A percentile compares a stretch with the other conserved stretches of the same genome.
Evolutionary conservation across 257 asterid genomes (phyloP).

Genomic region (Petunia secreta): DNA sequence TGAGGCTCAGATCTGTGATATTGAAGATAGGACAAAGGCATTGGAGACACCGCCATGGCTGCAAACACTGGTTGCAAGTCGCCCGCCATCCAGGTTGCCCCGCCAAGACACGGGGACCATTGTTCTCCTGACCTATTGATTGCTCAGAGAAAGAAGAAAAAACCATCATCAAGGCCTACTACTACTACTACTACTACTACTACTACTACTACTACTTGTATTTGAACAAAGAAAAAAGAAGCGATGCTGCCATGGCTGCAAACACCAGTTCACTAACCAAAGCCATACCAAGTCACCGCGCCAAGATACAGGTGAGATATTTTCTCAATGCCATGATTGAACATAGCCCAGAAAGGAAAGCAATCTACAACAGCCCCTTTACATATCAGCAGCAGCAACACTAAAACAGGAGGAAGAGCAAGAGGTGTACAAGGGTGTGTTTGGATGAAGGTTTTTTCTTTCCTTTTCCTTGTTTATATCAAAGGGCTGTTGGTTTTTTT

Average conservation of each 20-base stretch:
- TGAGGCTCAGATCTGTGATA: background rate
- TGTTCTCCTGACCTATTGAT: background rate
- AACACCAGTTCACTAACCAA: slow-evolving; percentile 4
- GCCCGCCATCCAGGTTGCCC: background rate
- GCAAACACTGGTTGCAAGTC: background rate
- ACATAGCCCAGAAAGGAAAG: slow-evolving; percentile 6
- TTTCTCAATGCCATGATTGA: background rate
- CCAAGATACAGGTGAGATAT: background rate
- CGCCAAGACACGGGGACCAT: background rate
- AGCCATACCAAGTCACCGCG: background rate
- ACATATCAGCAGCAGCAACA: slow-evolving; percentile 2
- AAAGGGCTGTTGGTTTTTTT: background rate
- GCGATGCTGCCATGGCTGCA: background rate
- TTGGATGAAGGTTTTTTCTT: background rate
- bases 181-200: background rate
- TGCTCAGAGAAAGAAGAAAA: background rate
- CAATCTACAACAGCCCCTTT: slow-evolving; percentile 4
- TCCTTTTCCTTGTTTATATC: no score
- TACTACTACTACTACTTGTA: background rate
- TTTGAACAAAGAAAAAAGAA: background rate
- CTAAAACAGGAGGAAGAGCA: background rate
- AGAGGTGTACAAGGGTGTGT: background rate
- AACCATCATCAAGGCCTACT: slow-evolving; percentile 7
- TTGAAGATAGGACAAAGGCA: background rate
- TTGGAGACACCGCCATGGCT: background rate